Conservation (phyloP, 2,329 filamentous ascomycete genomes). For the Cordyceps pruinosa region DNA sequence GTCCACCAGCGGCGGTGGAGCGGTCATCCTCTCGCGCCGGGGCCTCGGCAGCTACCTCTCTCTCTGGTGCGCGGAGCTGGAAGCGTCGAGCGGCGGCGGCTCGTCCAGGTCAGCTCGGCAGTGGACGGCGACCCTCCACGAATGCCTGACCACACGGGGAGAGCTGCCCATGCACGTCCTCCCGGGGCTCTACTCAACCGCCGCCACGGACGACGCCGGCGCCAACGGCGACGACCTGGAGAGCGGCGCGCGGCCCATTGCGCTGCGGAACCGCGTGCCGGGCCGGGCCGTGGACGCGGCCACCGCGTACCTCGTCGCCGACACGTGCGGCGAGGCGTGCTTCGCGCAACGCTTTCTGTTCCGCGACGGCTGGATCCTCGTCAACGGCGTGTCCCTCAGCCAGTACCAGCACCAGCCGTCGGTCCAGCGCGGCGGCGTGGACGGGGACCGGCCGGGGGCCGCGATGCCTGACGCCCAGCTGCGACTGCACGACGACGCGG, state of each 20-base stretch:
- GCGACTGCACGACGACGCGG: not conserved
- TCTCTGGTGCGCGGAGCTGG: conserved; percentile 30
- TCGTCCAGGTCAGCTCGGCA: conserved; percentile 17
- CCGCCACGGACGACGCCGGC: conserved; percentile 22
- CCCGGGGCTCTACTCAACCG: conserved; percentile 36
- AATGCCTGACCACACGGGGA: conserved; percentile 31
- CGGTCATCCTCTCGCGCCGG: conserved; percentile 33
- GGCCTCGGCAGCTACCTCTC: conserved; percentile 28
- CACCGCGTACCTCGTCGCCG: conserved; percentile 35
- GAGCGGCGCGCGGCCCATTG: conserved; percentile 33
- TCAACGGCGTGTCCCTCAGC: conserved; percentile 39
- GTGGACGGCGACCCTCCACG: conserved; percentile 37
- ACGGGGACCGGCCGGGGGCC: conserved; percentile 1
- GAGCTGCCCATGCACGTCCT: conserved; percentile 34
- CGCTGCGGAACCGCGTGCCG: conserved; percentile 28
- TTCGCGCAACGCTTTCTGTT: conserved; percentile 42
- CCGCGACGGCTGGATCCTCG: conserved; percentile 39
- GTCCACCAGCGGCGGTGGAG: conserved; percentile 39
- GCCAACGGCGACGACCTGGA: conserved; percentile 28
- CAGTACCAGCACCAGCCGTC: conserved; percentile 34
- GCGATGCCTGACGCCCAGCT: not conserved
- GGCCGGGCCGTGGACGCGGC: conserved; percentile 32
- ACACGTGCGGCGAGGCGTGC: conserved; percentile 38
- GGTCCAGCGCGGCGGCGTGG: not conserved
- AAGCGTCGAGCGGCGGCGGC: conserved; percentile 16